Evolutionary conservation across 495 filamentous ascomycete genomes (phyloP).

Genomic region (Geoglossum glabrum): DNA sequence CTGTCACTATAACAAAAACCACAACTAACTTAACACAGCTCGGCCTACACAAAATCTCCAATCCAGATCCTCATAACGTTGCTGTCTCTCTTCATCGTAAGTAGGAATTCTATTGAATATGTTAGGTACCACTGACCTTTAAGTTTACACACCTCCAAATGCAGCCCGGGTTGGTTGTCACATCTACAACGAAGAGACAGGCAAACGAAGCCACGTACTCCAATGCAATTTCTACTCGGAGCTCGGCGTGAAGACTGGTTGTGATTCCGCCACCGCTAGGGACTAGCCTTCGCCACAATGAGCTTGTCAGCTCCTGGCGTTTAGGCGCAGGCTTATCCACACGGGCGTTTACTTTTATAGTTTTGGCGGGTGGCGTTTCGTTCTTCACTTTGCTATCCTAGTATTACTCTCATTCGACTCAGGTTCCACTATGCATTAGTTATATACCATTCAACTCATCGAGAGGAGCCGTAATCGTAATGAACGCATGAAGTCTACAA

Average conservation of each 20-base stretch:
- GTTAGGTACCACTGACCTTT: neutral
- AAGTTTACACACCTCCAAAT: conserved; percentile 82
- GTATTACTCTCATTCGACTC: too few species aligned
- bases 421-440: too few species aligned
- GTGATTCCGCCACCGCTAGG: neutral
- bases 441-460: too few species aligned
- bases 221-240: conserved; percentile 41
- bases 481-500: too few species aligned
- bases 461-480: too few species aligned
- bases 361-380: neutral
- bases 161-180: conserved; percentile 54
- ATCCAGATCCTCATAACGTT: conserved; percentile 43
- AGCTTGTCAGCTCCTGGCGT: neutral
- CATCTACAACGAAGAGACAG: conserved; percentile 51
- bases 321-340: neutral
- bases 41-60: conserved; percentile 66
- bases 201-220: conserved; percentile 46
- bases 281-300: neutral
- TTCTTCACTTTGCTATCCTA: neutral
- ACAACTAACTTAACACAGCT: conserved; percentile 23
- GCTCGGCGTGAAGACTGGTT: conserved; percentile 11
- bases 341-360: neutral
- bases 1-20: neutral
- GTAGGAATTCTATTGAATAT: conserved; percentile 14
- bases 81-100: conserved; percentile 72